Evolutionary conservation across 345 rosid genomes (phyloP), one percentile per base, ranked within the genome.

Genomic region (Psidium friedrichsthalianum): DNA sequence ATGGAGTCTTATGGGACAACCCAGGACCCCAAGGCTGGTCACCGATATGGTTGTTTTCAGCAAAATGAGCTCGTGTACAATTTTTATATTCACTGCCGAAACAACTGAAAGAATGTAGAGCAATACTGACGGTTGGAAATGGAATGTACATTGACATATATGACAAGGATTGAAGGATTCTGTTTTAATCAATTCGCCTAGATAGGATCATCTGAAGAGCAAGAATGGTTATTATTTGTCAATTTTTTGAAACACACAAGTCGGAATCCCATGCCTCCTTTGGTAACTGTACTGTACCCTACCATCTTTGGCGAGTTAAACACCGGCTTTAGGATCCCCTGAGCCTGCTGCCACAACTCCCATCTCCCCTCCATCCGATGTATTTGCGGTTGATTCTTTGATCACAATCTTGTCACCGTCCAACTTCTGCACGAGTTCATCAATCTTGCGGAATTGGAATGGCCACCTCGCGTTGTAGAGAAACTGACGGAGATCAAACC

Each of bases 401-500:
- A 93, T 87, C 81, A 94, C 93, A 87, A 94, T 90, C 76, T 88
- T 83, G 85, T 93, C 93, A 16, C 96, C 94, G 42, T 94, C 90
- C 81, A 96, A 69, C 76, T 90, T 90, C 44, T 90, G 56, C 82
- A 96, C 99, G 51, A 97, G 94, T 84, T 96, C 93, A 53, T 96
- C 99, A 9, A 97, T 95, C 94, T 94, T 95, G 36, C 93, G 90
- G 82, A 95, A 96, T 82, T 97, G 99, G 83, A 91, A 94, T 2
- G 98, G 95, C 99, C 99, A 96, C 87, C 91, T 92, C 61, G 92
- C 87, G 11, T 95, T 97, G 89, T 97, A 97, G 74, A 97, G 91
- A 86, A 96, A 94, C 91, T 96, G 99, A 25, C 98, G 95, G 44
- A 94, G 94, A 89, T 96, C 99, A 1, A 93, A 96, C 89, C 98